phyloP scores from a whole-genome alignment of 1,139 yeast genomes.

The Blastobotrys arbuscula region DNA sequence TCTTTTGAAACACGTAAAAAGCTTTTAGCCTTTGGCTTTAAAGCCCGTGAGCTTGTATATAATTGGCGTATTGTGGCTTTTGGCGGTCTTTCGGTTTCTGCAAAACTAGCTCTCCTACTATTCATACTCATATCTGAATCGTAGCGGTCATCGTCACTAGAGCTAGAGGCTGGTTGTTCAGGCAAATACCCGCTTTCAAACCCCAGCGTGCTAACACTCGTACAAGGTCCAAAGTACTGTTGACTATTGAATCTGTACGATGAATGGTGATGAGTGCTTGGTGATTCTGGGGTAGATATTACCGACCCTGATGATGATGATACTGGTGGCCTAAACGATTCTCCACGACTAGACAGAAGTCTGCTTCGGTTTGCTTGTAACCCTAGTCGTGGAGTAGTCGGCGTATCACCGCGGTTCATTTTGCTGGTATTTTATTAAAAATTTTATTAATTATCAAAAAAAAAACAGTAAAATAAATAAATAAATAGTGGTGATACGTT shows the following conservation, averaged over 20 bases:
- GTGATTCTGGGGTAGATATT: not conserved
- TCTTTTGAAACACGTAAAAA: constrained; percentile 32
- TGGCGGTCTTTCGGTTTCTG: constrained; percentile 1
- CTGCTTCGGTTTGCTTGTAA: not conserved
- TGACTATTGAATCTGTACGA: not conserved
- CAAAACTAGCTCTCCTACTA: constrained; percentile 22
- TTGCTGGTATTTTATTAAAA: not conserved
- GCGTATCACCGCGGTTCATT: not conserved
- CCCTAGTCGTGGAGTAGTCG: not conserved
- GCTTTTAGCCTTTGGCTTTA: constrained; percentile 30
- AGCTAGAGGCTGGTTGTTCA: constrained; percentile 16
- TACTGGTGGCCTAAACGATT: not conserved
- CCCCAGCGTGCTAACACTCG: constrained; percentile 27
- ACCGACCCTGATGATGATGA: not conserved
- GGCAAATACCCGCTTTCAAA: constrained; percentile 20
- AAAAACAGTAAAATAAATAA: not conserved
- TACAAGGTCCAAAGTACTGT: constrained; percentile 23
- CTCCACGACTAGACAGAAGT: not conserved
- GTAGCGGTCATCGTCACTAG: constrained; percentile 20
- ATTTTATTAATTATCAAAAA: not conserved
- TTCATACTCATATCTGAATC: constrained; percentile 27
- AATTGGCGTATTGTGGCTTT: constrained; percentile 13
- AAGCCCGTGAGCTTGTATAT: constrained; percentile 21
- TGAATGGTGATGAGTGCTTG: not conserved
- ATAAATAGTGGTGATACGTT: not conserved